Base-by-base conservation (phyloP, 2,329 filamentous ascomycete species). In the Fusarium sublunatum region DNA sequence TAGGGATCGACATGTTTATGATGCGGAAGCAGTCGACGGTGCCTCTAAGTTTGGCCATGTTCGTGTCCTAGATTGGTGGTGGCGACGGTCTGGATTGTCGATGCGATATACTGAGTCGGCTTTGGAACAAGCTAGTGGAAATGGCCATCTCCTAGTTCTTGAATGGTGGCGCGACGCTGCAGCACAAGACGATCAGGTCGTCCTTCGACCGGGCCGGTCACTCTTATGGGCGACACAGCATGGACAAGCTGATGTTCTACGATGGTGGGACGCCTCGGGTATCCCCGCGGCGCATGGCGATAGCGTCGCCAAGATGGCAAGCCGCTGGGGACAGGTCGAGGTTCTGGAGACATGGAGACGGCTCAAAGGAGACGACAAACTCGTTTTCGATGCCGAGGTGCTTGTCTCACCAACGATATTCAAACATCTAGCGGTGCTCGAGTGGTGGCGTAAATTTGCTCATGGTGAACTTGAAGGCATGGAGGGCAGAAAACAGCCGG, bases 31-130 rank as follows among this genome's bases (percentile, higher is more conserved):
- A 10, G 83, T 98, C 25, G 93, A 98, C 72, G 91, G 91, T 28
- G 94, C 94, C 7, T 96, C 91, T 2, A 89, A 90, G 50, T 90
- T 92, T 55, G 93, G 94, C 5, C 95, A 93, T 68, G 85, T 96
- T 12, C 86, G 91, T 64, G 89, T 96, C 0, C 83, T 98, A 1
- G 91, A 97, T 70, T 96, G 92, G 91, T 98, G 94, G 94, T 90
- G 91, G 73, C 84, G 89, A 22, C 92, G 90, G 7, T 86, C 85
- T 0, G 91, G 90, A 1, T 82, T 97, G 2, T 87, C 89, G 3
- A 82, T 97, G 19, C 89, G 91, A 66, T 97, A 95, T 76, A 96
- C 91, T 10, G 92, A 97, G 74, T 84, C 88, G 6, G 92, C 94
- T 0, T 84, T 98, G 15, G 94, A 97, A 76, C 90, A 93, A 70